Conservation (phyloP, 768 basidiomycete genomes). For the Xerocomus spinulosus region DNA sequence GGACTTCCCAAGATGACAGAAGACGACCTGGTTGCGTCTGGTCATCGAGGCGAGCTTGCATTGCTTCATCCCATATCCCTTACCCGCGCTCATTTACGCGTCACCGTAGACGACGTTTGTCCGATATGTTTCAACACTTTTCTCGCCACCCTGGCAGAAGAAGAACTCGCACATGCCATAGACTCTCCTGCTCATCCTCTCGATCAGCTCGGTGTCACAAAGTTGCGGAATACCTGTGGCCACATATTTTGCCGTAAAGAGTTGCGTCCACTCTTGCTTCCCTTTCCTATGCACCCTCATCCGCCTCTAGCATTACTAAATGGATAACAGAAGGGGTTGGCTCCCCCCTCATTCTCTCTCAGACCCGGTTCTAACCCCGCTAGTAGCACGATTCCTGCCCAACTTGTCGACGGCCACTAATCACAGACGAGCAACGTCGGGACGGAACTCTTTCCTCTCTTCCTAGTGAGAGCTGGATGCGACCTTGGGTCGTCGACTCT, state of each 20-base stretch:
- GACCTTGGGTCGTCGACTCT: slow-evolving; percentile 21
- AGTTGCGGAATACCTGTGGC: slow-evolving; percentile 48
- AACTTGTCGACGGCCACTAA: slow-evolving; percentile 51
- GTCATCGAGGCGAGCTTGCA: slow-evolving; percentile 40
- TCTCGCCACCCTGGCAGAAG: slow-evolving; percentile 65
- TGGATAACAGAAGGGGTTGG: slow-evolving; percentile 60
- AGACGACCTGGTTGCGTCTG: slow-evolving; percentile 42
- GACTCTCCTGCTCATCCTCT: slow-evolving; percentile 71
- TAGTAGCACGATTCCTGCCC: slow-evolving; percentile 61
- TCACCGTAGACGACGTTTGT: slow-evolving; percentile 56
- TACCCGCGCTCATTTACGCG: background rate
- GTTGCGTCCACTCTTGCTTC: slow-evolving; percentile 39
- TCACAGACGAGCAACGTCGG: slow-evolving; percentile 21
- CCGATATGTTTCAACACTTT: slow-evolving; percentile 73
- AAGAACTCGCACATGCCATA: slow-evolving; percentile 69
- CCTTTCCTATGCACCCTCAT: slow-evolving; percentile 13
- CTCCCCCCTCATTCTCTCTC: slow-evolving; percentile 10
- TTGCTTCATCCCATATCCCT: background rate
- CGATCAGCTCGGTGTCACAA: slow-evolving; percentile 70
- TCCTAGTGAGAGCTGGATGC: slow-evolving; percentile 14
- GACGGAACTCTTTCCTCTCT: slow-evolving; percentile 3
- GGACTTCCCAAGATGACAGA: slow-evolving; percentile 50
- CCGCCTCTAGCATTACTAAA: slow-evolving; percentile 50
- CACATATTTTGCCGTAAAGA: slow-evolving; percentile 83
- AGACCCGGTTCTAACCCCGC: slow-evolving; percentile 8